These are phyloP conservation scores for Turnera subulata DNA, from an alignment of 345 rosid genomes.

Conservation along the genomic window DNA sequence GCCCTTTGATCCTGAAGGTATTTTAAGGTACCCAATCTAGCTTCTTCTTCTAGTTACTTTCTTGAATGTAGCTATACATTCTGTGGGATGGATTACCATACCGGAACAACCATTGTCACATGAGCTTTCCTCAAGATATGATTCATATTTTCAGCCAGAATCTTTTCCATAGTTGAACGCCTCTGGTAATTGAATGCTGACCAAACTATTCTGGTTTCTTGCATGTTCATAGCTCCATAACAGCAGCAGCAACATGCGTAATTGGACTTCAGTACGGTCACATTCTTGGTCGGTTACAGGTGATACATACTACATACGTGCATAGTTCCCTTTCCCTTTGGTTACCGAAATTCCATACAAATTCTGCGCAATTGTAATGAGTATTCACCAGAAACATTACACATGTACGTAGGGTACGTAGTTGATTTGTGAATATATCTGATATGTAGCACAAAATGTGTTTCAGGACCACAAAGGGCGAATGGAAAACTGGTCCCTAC, in stretches of 20 bases:
- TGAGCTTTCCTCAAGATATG: too few relatives aligned
- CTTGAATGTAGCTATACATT: neutral
- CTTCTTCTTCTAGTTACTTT: constrained; percentile 6
- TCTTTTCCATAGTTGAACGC: too few relatives aligned
- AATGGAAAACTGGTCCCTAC: constrained; percentile 25
- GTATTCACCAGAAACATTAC: neutral
- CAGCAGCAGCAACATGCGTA: constrained; percentile 39
- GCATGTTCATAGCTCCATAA: constrained; percentile 31
- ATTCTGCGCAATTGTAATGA: neutral
- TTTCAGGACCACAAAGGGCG: constrained; percentile 42
- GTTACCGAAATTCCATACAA: neutral
- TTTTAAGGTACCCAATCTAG: constrained; percentile 28
- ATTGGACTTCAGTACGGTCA: constrained; percentile 51
- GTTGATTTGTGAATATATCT: neutral
- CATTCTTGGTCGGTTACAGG: constrained; percentile 36
- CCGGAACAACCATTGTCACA: too few relatives aligned
- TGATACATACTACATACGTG: neutral
- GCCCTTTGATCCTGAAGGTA: constrained; percentile 50
- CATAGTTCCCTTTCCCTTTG: neutral
- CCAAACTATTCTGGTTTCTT: neutral
- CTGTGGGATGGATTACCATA: too few relatives aligned
- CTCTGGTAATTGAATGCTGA: too few relatives aligned
- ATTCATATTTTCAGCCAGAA: too few relatives aligned
- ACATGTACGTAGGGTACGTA: neutral
- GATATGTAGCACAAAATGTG: neutral